A percentile compares a stretch with the other conserved stretches of the same genome.
Evolutionary conservation across 495 filamentous ascomycete genomes (phyloP).

Genomic region (Penicillium samsonianum): DNA sequence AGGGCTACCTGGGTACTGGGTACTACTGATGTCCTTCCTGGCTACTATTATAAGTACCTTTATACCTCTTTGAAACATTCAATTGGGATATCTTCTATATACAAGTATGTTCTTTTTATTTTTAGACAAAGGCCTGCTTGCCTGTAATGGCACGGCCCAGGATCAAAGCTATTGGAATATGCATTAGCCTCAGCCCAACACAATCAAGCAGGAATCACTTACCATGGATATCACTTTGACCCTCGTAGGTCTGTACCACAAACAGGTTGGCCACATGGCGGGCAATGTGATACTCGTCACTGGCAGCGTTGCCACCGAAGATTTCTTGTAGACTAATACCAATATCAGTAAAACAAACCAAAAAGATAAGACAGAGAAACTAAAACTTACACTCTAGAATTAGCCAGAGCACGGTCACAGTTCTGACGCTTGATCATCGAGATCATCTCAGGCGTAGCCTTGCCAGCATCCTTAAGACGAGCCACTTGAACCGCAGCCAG

Average conservation of each 20-base stretch:
- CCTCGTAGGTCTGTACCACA: slow-evolving; percentile 97
- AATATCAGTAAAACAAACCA: slow-evolving; percentile 15
- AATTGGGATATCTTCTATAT: slow-evolving; percentile 6
- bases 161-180: slow-evolving; percentile 54
- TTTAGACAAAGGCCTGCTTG: slow-evolving; percentile 65
- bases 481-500: slow-evolving; percentile 88
- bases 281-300: slow-evolving; percentile 93
- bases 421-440: slow-evolving; percentile 98
- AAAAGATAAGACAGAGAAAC: slow-evolving; percentile 27
- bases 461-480: slow-evolving; percentile 86
- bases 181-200: slow-evolving; percentile 21
- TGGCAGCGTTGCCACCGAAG: slow-evolving; percentile 95
- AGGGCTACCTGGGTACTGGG: too few relatives aligned
- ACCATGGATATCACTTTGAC: slow-evolving; percentile 96
- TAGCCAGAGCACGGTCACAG: slow-evolving; percentile 84
- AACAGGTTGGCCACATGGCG: slow-evolving; percentile 96
- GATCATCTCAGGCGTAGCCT: slow-evolving; percentile 92
- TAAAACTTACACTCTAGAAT: slow-evolving; percentile 66
- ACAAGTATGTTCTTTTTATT: slow-evolving; percentile 9
- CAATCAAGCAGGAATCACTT: slow-evolving; percentile 39
- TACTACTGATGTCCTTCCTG: neutral
- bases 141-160: slow-evolving; percentile 70
- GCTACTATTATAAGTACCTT: neutral
- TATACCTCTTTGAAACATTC: neutral
- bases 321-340: slow-evolving; percentile 76